phyloP scores from a whole-genome alignment of 2,329 filamentous ascomycete genomes.

The Bisporella sp. region DNA sequence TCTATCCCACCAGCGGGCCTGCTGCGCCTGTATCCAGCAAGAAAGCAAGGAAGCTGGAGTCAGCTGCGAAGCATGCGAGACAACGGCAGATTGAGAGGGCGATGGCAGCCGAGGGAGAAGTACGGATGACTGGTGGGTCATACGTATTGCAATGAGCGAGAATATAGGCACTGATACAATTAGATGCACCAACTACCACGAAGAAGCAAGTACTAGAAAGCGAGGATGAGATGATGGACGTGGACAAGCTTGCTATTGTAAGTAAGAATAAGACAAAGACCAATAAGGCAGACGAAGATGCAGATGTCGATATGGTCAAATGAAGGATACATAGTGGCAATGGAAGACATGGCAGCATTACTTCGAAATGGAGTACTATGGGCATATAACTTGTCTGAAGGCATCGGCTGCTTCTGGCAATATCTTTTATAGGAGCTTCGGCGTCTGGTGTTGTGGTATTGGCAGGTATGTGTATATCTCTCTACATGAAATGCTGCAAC shows the following conservation, averaged over 20 bases:
- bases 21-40: conserved; percentile 26
- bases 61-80: conserved; percentile 24
- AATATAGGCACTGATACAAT: background rate
- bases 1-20: conserved; percentile 26
- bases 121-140: conserved; percentile 26
- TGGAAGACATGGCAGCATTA: too few species aligned
- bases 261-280: too few species aligned
- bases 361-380: too few species aligned
- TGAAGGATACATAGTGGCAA: too few species aligned
- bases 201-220: conserved; percentile 8
- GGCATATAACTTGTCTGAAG: too few species aligned
- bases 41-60: conserved; percentile 28
- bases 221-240: conserved; percentile 14
- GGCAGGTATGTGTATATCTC: too few species aligned
- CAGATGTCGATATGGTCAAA: too few species aligned
- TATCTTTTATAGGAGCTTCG: too few species aligned
- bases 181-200: conserved; percentile 22
- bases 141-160: background rate
- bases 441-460: too few species aligned
- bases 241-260: conserved; percentile 9
- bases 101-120: conserved; percentile 25
- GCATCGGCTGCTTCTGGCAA: too few species aligned
- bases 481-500: background rate
- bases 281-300: too few species aligned
- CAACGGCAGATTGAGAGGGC: conserved; percentile 25